Evolutionary conservation across 129 eudicot genomes (phyloP), one percentile per base, ranked within the genome.

Genomic region (Ambrosia trifida): DNA sequence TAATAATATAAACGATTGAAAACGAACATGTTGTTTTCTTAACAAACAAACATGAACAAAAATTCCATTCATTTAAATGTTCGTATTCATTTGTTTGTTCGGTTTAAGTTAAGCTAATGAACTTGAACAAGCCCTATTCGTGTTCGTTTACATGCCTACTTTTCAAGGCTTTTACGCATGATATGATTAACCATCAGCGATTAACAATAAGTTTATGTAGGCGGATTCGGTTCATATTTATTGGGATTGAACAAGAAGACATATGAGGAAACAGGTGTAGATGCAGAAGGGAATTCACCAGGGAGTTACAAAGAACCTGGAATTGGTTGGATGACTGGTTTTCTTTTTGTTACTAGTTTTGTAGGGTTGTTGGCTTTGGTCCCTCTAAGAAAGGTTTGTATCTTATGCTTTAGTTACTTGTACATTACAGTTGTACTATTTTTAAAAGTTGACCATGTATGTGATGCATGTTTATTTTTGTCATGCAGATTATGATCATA

Each of bases 261-360:
- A 41, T 91, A 85, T 63, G 81, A 82, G 70, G 85, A 84, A 66
- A 93, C 87, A 32, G 97, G 97, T 74, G 85, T 79, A 32, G 96
- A 86, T 80, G 82, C 85, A 1, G 78, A 82, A 13, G 96, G 93
- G 54, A 91, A 91, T 69, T 52, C 76, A 17, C 82, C 83, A 7
- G 82, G 83, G 68, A 86, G 96, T 68, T 76, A 78, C 35, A 91
- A 76, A 71, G 87, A 91, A 68, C 96, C 87, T 18, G 82, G 77
- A 30, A 43, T 91, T 63, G 93, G 90, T 68, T 91, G 97, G 97
- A 91, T 91, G 90, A 86, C 82, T 73, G 96, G 96, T 31, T 91
- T 91, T 73, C 89, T 86, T 3, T 91, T 91, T 74, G 96, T 86
- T 44, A 81, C 81, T 73, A 85, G 89, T 68, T 91, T 91, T 83